Evolutionary conservation across 805 yeast species (phyloP), one percentile per base, ranked within the genome.

Genomic region (Yarrowia porcina): DNA sequence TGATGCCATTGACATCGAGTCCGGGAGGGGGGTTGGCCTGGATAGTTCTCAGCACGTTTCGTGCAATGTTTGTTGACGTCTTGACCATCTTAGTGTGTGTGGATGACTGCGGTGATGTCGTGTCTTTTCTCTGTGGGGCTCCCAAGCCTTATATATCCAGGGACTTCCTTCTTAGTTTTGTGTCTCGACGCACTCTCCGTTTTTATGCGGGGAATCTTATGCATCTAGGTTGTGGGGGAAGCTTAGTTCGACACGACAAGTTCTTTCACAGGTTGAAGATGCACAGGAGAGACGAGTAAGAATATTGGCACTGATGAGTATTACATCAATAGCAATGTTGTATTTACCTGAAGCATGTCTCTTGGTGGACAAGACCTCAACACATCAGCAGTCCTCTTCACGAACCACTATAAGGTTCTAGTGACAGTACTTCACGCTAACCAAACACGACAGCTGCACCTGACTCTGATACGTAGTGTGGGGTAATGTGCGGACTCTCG

Each of bases 1-100:
- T 56, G 49, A 56, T 41, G 36, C 61, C 61, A 21, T 56, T 41
- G 38, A 41, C 49, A 8, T 41, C 61, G 23, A 56, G 39, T 11
- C 61, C 61, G 9, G 61, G 61, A 2, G 61, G 61, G 10, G 61
- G 61, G 49, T 56, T 56, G 20, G 61, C 61, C 49, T 56, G 61
- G 39, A 56, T 30, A 21, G 49, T 32, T 56, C 61, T 13, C 21
- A 56, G 61, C 47, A 56, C 61, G 49, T 56, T 56, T 56, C 61
- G 61, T 39, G 61, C 61, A 4, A 56, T 18, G 5, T 39, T 27
- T 2, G 61, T 12, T 1, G 49, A 39, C 7, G 59, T 52, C 13
- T 36, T 52, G 23, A 52, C 59, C 59, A 52, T 52, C 5, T 17
- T 21, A 15, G 28, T 13, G 45, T 32, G 42, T 12, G 42, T 38